A percentile compares a stretch with the other conserved stretches of the same genome.
These are phyloP conservation scores for Carex sylvatica DNA, from an alignment of 202 grass and related monocot species.

Conservation along the genomic window DNA sequence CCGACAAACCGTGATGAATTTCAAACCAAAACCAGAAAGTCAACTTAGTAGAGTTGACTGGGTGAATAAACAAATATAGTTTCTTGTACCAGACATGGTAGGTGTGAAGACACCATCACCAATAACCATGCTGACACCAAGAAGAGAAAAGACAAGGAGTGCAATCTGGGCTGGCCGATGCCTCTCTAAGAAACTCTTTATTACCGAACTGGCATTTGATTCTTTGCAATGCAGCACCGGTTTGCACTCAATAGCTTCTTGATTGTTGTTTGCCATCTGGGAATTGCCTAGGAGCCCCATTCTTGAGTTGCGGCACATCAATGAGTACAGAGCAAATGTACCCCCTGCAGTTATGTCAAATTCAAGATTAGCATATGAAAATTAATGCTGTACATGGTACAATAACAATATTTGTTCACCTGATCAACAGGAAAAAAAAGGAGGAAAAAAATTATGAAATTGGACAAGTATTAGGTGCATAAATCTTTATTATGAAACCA, in stretches of 20 bases:
- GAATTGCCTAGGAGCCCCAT: conserved; percentile 52
- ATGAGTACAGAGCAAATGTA: conserved; percentile 87
- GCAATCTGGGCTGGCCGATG: conserved; percentile 48
- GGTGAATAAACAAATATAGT: not conserved
- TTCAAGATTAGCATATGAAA: not conserved
- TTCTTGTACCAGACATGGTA: conserved; percentile 69
- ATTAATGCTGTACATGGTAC: not conserved
- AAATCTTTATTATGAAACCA: not conserved
- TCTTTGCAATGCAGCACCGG: conserved; percentile 33
- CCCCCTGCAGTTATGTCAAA: conserved; percentile 46
- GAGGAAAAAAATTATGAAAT: not conserved
- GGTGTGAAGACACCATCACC: conserved; percentile 93
- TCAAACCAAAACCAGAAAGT: not conserved
- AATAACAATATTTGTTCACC: not conserved
- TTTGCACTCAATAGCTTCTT: conserved; percentile 59
- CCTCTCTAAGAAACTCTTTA: conserved; percentile 80
- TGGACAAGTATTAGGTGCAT: not conserved
- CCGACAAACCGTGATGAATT: not conserved
- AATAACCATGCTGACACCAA: conserved; percentile 92
- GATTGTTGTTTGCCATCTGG: conserved; percentile 44
- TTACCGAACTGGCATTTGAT: conserved; percentile 31
- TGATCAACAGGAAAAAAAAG: conserved; percentile 6
- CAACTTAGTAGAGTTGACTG: not conserved
- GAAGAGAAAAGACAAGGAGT: conserved; percentile 78
- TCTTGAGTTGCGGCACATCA: conserved; percentile 90